Base-by-base conservation (phyloP, 495 filamentous ascomycete genomes). In the Penicillium angulare region DNA sequence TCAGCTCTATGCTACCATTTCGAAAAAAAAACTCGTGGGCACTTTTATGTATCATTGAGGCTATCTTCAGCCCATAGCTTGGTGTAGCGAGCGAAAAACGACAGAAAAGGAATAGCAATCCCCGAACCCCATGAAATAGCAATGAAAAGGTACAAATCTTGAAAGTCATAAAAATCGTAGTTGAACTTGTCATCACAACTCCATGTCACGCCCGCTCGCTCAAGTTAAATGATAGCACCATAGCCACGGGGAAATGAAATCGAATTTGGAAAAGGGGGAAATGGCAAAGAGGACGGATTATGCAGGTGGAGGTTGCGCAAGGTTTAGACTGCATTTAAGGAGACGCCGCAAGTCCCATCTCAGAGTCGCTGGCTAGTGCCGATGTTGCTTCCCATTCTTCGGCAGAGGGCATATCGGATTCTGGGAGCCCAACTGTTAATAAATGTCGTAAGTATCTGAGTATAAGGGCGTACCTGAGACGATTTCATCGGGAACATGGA, bases 361-460 rank as follows among this genome's bases (percentile, higher is more conserved):
- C 73, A 15, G 72, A 75, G 55, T 75, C 73, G 27, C 68, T 74
- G 17, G 65, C 70, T 53, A 76, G 56, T 17, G 55, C 56, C n/a
- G 72, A 76, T 29, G 71, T 66, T 23, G 70, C 67, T 49, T 75
- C 73, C 73, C 73, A 76, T 53, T 74, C 72, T 31, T 76, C 72
- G 41, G 65, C 49, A 45, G 71, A 75, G 51, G 63, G 57, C 31
- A 68, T 24, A 57, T 77, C 69, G 62, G 73, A 74, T 42, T 69
- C 72, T 77, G 69, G 44, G 44, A 13, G 17, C 13, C 46, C 36
- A n/a, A n/a, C 27, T 12, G 36, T 55, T 50, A 59, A 43, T 44
- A 47, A 61, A 54, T 67, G 63, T 47, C 29, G 35, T 59, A 20
- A 39, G 7, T 35, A 35, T 42, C 55, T 49, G 52, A 52, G 61